Conservation (phyloP, 2,329 filamentous ascomycete genomes). For the Tetracladium maxilliforme region DNA sequence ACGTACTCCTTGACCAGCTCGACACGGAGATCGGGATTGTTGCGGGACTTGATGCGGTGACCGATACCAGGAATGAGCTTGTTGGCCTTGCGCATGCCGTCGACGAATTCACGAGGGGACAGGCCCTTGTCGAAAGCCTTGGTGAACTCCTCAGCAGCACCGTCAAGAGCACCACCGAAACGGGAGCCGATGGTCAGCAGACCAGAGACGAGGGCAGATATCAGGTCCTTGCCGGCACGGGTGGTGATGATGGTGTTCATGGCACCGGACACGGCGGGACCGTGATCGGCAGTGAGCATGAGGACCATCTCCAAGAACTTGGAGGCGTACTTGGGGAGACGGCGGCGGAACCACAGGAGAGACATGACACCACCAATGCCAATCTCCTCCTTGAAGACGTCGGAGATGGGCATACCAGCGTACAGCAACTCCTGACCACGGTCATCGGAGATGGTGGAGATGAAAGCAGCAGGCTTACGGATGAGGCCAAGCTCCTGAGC, state of each 20-base stretch:
- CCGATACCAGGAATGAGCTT: constrained; percentile 99
- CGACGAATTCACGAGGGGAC: constrained; percentile 96
- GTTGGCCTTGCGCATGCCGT: constrained; percentile 98
- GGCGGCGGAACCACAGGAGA: constrained; percentile 96
- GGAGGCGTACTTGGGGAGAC: constrained; percentile 88
- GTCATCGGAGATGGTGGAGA: constrained; percentile 98
- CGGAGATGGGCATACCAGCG: constrained; percentile 98
- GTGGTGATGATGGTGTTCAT: constrained; percentile 99
- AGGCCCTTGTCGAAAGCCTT: constrained; percentile 97
- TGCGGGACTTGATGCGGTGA: constrained; percentile 98
- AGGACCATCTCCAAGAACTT: constrained; percentile 99
- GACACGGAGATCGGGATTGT: constrained; percentile 99
- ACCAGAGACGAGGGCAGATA: constrained; percentile 89
- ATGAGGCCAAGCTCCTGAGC: constrained; percentile 98
- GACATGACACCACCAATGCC: constrained; percentile 99
- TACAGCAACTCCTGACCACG: constrained; percentile 98
- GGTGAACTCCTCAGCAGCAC: constrained; percentile 95
- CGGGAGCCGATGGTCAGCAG: constrained; percentile 95
- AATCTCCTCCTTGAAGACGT: constrained; percentile 97
- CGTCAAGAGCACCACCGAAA: constrained; percentile 96
- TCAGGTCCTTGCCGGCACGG: constrained; percentile 96
- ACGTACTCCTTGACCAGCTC: constrained; percentile 99
- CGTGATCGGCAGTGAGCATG: constrained; percentile 99
- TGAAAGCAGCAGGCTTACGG: constrained; percentile 98
- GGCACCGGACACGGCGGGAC: constrained; percentile 94